Base-by-base conservation (phyloP, 805 yeast species). In the Teunomyces gatunensis region DNA sequence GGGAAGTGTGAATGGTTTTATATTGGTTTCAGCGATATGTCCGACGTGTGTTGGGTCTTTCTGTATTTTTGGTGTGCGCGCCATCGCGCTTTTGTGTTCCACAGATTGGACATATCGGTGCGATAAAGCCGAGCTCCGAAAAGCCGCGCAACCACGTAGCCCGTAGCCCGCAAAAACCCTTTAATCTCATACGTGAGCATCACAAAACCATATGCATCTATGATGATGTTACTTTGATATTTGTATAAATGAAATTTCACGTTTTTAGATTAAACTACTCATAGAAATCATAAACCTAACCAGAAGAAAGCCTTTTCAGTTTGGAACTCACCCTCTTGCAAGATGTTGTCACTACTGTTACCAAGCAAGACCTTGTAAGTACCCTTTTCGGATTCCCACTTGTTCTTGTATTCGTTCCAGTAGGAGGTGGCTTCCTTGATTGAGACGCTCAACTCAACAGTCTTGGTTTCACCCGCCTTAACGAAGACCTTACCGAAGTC, bases 311-410 rank as follows among this genome's bases (percentile, higher is more conserved):
- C 30, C 45, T 55, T 53, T n/a, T 44, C 36, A 9, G 62, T 60
- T 6, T 52, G 45, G 45, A 64, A 63, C 18, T 45, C 45, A 13
- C 51, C 62, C 9, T 45, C 51, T 20, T 55, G 43, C 11, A 29
- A 34, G 36, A 67, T 58, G 45, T 64, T 64, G 45, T 65, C 69
- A 3, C 67, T 62, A 45, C 65, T 57, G 52, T 69, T 63, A 42
- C 82, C 83, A 18, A 79, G 76, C 37, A 69, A 64, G 9, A 77
- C 76, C 13, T 67, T 63, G 62, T 81, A 83, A 6, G 64, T 65
- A 45, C 81, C 87, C 46, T 67, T 66, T 57, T 78, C 81, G 15
- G 72, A 63, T 45, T 71, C 65, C 87, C 87, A 83, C 52, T 73
- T 60, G 53, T 70, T 59, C 45, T 64, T 63, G 53, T 70, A 71